Conservation (phyloP, 1,284 basidiomycete genomes). For the Somion occarium region DNA sequence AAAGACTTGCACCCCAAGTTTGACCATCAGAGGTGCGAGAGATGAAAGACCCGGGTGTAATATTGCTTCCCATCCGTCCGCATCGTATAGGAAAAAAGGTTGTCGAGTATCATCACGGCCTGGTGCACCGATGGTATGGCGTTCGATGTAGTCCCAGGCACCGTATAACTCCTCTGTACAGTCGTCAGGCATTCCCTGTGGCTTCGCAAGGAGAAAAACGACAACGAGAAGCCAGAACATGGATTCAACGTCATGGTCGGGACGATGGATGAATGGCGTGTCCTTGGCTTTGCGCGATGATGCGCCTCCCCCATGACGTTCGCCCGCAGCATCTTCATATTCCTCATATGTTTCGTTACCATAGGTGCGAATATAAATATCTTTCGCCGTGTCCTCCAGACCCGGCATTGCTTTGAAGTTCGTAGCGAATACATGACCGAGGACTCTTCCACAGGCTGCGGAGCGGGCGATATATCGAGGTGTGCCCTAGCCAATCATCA, state of each 20-base stretch:
- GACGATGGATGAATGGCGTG: background rate
- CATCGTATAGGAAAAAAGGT: background rate
- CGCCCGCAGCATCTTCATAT: conserved; percentile 1
- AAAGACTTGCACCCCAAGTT: background rate
- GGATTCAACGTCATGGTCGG: conserved; percentile 9
- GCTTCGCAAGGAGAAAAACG: background rate
- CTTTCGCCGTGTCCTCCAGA: conserved; percentile 1
- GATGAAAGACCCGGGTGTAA: conserved; percentile 5
- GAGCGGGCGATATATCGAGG: conserved; percentile 10
- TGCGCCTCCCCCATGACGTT: background rate
- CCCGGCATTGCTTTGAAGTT: conserved; percentile 8
- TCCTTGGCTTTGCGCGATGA: background rate
- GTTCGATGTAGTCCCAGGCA: background rate
- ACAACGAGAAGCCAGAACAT: conserved; percentile 4
- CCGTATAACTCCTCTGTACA: background rate
- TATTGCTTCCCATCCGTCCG: background rate
- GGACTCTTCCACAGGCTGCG: background rate
- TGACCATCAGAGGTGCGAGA: background rate
- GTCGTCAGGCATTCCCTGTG: background rate
- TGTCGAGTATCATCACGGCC: background rate
- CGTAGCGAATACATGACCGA: background rate
- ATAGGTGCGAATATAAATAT: conserved; percentile 5
- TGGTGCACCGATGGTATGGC: background rate
- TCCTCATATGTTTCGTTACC: background rate
- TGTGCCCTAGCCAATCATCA: conserved; percentile 13